Conservation (phyloP, 1,139 yeast genomes). For the Saccharomycopsis phalli region DNA sequence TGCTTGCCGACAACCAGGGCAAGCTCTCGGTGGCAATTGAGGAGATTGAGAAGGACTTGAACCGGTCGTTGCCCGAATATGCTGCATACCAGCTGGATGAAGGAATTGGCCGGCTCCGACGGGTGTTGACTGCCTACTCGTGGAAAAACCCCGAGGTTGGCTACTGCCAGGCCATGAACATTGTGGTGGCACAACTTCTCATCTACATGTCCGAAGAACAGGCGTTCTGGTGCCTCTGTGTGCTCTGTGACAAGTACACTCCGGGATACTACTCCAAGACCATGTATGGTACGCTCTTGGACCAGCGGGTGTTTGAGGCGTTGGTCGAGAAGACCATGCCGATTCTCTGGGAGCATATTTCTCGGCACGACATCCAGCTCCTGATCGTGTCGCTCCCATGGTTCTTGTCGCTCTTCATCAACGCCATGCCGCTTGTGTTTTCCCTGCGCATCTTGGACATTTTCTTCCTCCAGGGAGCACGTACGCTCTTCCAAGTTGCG, state of each 20-base stretch:
- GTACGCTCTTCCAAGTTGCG: constrained; percentile 86
- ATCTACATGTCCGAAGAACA: constrained; percentile 96
- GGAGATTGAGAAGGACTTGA: constrained; percentile 93
- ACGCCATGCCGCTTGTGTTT: constrained; percentile 89
- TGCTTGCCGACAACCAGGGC: constrained; percentile 53
- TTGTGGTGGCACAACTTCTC: constrained; percentile 86
- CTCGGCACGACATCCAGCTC: constrained; percentile 76
- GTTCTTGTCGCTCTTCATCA: constrained; percentile 85
- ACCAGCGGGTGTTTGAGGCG: constrained; percentile 88
- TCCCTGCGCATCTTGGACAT: constrained; percentile 91
- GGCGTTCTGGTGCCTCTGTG: constrained; percentile 86
- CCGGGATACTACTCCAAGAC: constrained; percentile 97
- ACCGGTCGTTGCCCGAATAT: constrained; percentile 91
- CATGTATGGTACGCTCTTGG: constrained; percentile 94
- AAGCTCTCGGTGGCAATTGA: constrained; percentile 78
- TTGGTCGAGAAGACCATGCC: constrained; percentile 90
- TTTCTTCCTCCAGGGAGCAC: constrained; percentile 84
- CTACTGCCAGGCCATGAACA: constrained; percentile 98
- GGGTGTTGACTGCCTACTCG: constrained; percentile 87
- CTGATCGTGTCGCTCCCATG: constrained; percentile 93
- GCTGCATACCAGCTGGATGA: constrained; percentile 83
- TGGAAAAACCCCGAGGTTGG: constrained; percentile 98
- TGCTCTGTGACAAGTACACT: constrained; percentile 74
- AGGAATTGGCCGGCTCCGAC: constrained; percentile 75
- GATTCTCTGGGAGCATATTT: constrained; percentile 73